phyloP scores from a whole-genome alignment of 2,329 filamentous ascomycete genomes.

The Stemphylium vesicarium region DNA sequence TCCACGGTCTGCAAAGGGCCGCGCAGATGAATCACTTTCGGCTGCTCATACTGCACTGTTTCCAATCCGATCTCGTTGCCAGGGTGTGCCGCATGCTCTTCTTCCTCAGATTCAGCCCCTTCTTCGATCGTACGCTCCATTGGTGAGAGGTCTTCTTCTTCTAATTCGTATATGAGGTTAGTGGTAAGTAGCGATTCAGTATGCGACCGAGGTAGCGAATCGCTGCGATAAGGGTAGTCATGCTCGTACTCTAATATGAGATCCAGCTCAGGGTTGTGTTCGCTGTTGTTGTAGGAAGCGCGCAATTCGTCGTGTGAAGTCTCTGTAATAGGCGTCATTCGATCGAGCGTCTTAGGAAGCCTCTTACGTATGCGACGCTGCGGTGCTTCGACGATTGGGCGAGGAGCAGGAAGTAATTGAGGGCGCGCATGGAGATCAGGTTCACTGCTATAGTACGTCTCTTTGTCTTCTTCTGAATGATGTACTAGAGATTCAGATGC shows the following conservation, averaged over 20 bases:
- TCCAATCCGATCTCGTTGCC: conserved; percentile 8
- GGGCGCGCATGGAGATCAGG: conserved; percentile 4
- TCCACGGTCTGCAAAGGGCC: conserved; percentile 33
- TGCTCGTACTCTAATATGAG: conserved; percentile 27
- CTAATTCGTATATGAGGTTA: conserved; percentile 11
- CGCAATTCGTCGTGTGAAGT: conserved; percentile 24
- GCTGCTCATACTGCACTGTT: not conserved
- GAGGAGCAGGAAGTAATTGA: conserved; percentile 1
- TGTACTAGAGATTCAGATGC: not conserved
- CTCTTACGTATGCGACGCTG: conserved; percentile 20
- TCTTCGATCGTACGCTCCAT: conserved; percentile 9
- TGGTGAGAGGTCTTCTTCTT: conserved; percentile 20
- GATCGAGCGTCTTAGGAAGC: conserved; percentile 21
- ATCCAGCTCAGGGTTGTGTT: conserved; percentile 22
- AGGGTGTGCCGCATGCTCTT: conserved; percentile 6
- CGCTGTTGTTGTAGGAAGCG: conserved; percentile 13
- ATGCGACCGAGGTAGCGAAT: not conserved
- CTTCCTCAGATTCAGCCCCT: not conserved
- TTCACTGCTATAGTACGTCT: conserved; percentile 18
- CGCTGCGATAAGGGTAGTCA: not conserved
- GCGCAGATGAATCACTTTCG: conserved; percentile 4
- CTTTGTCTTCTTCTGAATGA: conserved; percentile 7
- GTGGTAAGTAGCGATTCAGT: not conserved
- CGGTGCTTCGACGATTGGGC: conserved; percentile 1
- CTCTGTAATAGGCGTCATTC: conserved; percentile 37